Conservation (phyloP, 2,329 filamentous ascomycete genomes). For the Penicillium aurantiogriseum region DNA sequence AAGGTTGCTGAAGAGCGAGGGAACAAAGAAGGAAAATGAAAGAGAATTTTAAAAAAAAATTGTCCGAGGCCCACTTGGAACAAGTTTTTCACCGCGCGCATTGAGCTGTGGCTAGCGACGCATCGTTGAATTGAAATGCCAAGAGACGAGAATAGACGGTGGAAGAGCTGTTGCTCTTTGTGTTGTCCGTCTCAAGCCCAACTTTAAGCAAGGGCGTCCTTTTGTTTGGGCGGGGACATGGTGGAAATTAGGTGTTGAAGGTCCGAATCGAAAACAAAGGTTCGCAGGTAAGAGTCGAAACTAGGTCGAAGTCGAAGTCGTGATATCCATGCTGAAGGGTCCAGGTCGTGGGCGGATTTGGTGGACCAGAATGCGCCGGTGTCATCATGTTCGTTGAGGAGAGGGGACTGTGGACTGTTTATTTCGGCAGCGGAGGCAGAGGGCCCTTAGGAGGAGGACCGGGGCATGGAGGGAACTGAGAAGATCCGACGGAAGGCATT, state of each 20-base stretch:
- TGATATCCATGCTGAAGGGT: slow-evolving; percentile 34
- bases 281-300: slow-evolving; percentile 25
- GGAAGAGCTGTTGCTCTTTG: neutral
- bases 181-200: neutral
- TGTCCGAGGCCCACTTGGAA: neutral
- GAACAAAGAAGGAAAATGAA: neutral
- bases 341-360: slow-evolving; percentile 26
- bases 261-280: slow-evolving; percentile 22
- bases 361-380: slow-evolving; percentile 22
- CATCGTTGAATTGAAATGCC: neutral
- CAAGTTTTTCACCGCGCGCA: neutral
- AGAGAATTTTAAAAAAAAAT: neutral
- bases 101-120: neutral
- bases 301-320: slow-evolving; percentile 28
- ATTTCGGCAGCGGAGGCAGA: slow-evolving; percentile 41
- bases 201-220: neutral
- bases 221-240: neutral
- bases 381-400: slow-evolving; percentile 36
- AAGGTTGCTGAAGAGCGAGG: slow-evolving; percentile 9
- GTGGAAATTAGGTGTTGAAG: slow-evolving; percentile 15
- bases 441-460: slow-evolving; percentile 42
- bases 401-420: slow-evolving; percentile 21
- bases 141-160: neutral
- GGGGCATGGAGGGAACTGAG: slow-evolving; percentile 42
- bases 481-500: slow-evolving; percentile 39